Percentiles rank a stretch among this genome's conserved stretches.
Conservation (phyloP, 2,329 filamentous ascomycete species). For the Xylariales sp. region DNA sequence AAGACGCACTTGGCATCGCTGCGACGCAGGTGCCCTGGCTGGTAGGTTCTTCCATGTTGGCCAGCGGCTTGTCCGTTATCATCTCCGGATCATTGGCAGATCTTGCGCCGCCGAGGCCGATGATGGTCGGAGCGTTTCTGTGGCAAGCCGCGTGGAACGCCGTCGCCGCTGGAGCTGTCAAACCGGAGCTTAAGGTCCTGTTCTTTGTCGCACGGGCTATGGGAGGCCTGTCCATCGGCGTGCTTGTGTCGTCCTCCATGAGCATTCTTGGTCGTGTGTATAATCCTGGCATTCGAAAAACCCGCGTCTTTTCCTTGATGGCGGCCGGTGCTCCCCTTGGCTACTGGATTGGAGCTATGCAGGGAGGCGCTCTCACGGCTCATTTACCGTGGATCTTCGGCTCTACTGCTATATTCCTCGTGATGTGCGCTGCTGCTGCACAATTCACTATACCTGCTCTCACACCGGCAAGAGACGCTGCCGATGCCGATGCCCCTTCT, state of each 20-base stretch:
- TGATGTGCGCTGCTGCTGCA: conserved; percentile 30
- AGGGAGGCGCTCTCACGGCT: conserved; percentile 34
- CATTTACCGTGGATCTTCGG: conserved; percentile 39
- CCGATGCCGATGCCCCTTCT: conserved; percentile 19
- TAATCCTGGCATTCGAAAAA: conserved; percentile 31
- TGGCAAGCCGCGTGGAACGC: conserved; percentile 38
- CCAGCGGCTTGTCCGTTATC: conserved; percentile 37
- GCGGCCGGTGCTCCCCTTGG: conserved; percentile 30
- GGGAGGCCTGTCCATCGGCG: conserved; percentile 30
- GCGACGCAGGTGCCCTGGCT: conserved; percentile 37
- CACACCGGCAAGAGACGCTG: conserved; percentile 20
- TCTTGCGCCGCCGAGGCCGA: conserved; percentile 32
- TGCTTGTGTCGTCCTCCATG: conserved; percentile 31
- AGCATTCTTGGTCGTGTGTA: conserved; percentile 32
- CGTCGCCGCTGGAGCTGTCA: conserved; percentile 28
- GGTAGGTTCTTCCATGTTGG: conserved; percentile 34
- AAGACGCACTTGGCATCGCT: conserved; percentile 31
- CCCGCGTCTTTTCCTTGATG: conserved; percentile 30
- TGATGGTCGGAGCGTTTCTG: conserved; percentile 37
- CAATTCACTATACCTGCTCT: conserved; percentile 34
- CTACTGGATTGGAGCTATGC: conserved; percentile 31
- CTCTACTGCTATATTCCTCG: conserved; percentile 34
- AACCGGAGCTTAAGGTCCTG: conserved; percentile 27
- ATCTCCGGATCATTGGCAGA: conserved; percentile 31
- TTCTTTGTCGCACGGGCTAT: conserved; percentile 33